Evolutionary conservation across 1,284 basidiomycete genomes (phyloP).

Genomic region (Sutorius eximius): DNA sequence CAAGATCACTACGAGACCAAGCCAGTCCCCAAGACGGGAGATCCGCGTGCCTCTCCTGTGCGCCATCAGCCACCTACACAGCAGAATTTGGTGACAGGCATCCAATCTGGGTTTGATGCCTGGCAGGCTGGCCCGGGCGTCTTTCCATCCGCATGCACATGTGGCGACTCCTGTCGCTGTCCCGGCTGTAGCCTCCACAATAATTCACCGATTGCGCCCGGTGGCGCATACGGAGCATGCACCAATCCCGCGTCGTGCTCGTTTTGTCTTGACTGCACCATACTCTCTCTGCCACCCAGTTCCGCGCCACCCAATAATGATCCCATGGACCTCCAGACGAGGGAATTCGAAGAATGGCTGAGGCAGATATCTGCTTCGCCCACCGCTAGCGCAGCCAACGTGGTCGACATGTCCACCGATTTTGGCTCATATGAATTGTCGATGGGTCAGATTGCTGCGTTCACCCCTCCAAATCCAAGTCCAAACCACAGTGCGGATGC

Average conservation of each 20-base stretch:
- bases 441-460: conserved; percentile 23
- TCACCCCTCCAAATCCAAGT: conserved; percentile 12
- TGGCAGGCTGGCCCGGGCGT: conserved; percentile 26
- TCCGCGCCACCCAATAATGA: conserved; percentile 25
- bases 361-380: conserved; percentile 36
- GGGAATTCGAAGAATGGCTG: conserved; percentile 53
- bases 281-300: conserved; percentile 46
- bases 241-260: conserved; percentile 48
- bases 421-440: conserved; percentile 32
- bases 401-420: conserved; percentile 20
- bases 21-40: conserved; percentile 18
- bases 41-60: conserved; percentile 17
- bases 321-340: conserved; percentile 29
- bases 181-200: conserved; percentile 53
- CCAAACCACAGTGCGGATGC: conserved; percentile 8
- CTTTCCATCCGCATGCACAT: conserved; percentile 46
- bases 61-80: conserved; percentile 23
- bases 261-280: conserved; percentile 60
- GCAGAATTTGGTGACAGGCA: conserved; percentile 14
- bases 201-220: conserved; percentile 33
- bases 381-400: conserved; percentile 7
- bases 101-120: conserved; percentile 20
- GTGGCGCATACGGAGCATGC: conserved; percentile 39
- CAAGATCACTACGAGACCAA: conserved; percentile 33
- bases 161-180: conserved; percentile 54